These are phyloP conservation scores for Agarophyton chilense DNA, from an alignment of 23 red algal genomes.

Conservation along the genomic window DNA sequence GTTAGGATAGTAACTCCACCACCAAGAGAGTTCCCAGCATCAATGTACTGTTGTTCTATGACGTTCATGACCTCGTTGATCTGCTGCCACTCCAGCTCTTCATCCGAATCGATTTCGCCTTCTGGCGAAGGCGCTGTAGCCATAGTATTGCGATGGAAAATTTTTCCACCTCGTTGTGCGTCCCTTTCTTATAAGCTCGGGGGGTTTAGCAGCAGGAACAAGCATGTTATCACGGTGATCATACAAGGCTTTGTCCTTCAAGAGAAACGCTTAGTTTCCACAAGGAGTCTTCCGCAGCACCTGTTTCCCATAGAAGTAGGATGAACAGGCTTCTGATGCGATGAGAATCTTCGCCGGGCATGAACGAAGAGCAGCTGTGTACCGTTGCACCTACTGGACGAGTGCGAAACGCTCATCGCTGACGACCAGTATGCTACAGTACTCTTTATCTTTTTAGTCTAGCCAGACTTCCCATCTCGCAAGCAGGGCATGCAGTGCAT, in stretches of 20 bases:
- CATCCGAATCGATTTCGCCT: conserved; percentile 15
- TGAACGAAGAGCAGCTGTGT: too few relatives aligned
- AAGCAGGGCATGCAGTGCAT: too few relatives aligned
- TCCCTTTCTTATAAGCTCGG: background rate
- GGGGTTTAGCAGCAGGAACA: background rate
- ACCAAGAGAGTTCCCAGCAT: conserved; percentile 14
- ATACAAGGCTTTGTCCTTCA: background rate
- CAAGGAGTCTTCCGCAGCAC: background rate
- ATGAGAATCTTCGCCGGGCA: too few relatives aligned
- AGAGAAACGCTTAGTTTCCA: background rate
- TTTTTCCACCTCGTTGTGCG: background rate
- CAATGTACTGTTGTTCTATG: conserved; percentile 17
- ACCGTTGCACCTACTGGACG: too few relatives aligned
- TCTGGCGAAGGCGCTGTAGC: conserved; percentile 2
- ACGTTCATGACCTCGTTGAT: conserved; percentile 3
- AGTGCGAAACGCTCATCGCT: too few relatives aligned
- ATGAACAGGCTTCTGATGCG: background rate
- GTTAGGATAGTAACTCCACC: background rate
- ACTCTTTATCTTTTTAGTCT: too few relatives aligned
- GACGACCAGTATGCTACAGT: too few relatives aligned
- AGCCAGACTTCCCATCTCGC: too few relatives aligned
- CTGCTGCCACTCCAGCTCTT: conserved; percentile 9
- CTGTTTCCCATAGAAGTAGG: background rate
- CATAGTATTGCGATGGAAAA: background rate
- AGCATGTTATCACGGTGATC: background rate